Conservation (phyloP, 2,329 filamentous ascomycete genomes). For the Diaporthe batatas region DNA sequence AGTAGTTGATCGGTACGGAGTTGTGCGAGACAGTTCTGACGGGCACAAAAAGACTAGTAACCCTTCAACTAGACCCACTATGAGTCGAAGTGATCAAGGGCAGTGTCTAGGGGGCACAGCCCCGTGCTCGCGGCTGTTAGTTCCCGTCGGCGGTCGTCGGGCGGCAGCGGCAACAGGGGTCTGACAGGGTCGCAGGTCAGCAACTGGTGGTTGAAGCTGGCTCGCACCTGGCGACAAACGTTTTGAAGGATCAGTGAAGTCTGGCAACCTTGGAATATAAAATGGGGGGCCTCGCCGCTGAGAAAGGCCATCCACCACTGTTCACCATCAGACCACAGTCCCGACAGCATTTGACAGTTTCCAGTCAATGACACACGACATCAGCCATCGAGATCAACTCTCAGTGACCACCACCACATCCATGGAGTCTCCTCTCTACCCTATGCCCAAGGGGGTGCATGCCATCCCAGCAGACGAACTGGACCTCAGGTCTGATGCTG, state of each 20-base stretch:
- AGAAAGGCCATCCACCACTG: not conserved
- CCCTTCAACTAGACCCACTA: conserved; percentile 18
- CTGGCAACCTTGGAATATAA: conserved; percentile 4
- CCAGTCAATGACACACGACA: conserved; percentile 23
- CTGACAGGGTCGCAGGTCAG: not conserved
- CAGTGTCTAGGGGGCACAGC: not conserved
- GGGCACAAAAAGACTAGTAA: not conserved
- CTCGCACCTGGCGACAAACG: not conserved
- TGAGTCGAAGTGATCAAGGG: conserved; percentile 39
- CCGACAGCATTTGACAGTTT: not conserved
- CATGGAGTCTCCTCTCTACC: conserved; percentile 48
- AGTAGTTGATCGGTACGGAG: not conserved
- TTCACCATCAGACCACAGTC: not conserved
- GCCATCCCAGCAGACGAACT: conserved; percentile 55
- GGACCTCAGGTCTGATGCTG: conserved; percentile 60
- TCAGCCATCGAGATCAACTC: not conserved
- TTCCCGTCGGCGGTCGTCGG: not conserved
- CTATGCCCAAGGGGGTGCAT: conserved; percentile 56
- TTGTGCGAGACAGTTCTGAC: not conserved
- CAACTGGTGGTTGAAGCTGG: not conserved
- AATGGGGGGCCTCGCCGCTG: not conserved
- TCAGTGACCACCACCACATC: conserved; percentile 18
- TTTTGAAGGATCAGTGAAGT: not conserved
- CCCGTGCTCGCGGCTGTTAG: not conserved
- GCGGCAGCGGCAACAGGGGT: not conserved